Percentiles rank a stretch among this genome's conserved stretches.
phyloP scores from a whole-genome alignment of 257 asterid species.

The Solanum neorickii region DNA sequence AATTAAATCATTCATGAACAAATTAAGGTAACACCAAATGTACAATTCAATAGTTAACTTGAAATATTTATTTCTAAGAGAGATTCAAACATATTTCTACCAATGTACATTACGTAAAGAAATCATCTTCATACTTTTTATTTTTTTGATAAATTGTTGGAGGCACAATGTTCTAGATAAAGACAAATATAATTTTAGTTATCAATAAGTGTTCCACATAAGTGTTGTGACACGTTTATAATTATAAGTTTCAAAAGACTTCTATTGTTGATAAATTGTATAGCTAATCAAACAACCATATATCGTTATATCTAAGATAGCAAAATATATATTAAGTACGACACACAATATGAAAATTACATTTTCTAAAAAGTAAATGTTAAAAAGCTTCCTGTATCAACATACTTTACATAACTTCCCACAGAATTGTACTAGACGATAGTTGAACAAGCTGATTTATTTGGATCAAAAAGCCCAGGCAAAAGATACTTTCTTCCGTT shows the following conservation, averaged over 20 bases:
- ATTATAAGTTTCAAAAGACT: not conserved
- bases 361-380: not conserved
- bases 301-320: not conserved
- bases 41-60: too few species aligned
- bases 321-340: not conserved
- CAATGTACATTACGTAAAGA: too few species aligned
- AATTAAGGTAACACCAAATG: too few species aligned
- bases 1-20: too few species aligned
- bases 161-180: too few species aligned
- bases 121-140: too few species aligned
- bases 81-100: too few species aligned
- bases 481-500: conserved; percentile 45
- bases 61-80: too few species aligned
- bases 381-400: not conserved
- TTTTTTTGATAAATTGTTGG: too few species aligned
- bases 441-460: conserved; percentile 46
- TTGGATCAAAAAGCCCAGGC: conserved; percentile 57
- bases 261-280: not conserved
- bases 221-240: not conserved
- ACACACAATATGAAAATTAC: not conserved
- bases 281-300: not conserved
- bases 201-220: not conserved
- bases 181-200: too few species aligned
- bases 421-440: conserved; percentile 18
- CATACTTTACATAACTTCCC: not conserved